Evolutionary conservation across 2,329 filamentous ascomycete species (phyloP).

Genomic region (Talaromyces verruculosus): DNA sequence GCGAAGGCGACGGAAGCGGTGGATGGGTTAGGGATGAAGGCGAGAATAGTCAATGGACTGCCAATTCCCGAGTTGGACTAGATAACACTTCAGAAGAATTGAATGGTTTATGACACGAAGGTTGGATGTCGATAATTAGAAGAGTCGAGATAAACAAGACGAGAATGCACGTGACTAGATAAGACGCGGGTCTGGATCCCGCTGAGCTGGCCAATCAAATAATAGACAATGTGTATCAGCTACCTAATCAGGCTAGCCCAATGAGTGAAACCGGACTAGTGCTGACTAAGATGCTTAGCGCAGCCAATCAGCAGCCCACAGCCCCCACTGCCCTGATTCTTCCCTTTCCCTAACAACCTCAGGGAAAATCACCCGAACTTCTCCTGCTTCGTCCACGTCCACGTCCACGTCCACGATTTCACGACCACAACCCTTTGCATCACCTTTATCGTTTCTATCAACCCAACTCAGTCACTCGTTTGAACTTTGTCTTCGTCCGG

Average conservation of each 20-base stretch:
- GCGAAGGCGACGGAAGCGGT: slow-evolving; percentile 67
- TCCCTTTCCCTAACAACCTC: not conserved
- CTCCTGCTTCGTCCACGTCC: not conserved
- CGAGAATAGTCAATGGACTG: slow-evolving; percentile 73
- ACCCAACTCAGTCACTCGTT: slow-evolving; percentile 16
- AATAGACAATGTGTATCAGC: rapidly evolving
- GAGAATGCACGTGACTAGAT: not conserved
- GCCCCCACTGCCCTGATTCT: not conserved
- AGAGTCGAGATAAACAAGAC: not conserved
- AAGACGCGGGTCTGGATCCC: not conserved
- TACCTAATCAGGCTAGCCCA: not conserved
- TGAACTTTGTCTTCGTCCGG: slow-evolving; percentile 1
- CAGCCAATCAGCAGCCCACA: not conserved
- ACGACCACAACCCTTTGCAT: not conserved
- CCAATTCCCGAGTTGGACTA: slow-evolving; percentile 69
- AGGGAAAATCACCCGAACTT: not conserved
- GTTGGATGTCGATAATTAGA: no score
- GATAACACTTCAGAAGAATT: not conserved
- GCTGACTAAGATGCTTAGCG: not conserved
- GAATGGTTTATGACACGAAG: not conserved
- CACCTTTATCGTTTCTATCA: not conserved
- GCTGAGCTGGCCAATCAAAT: not conserved
- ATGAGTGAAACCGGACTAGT: not conserved
- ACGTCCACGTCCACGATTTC: not conserved
- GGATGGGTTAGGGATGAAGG: slow-evolving; percentile 62